Evolutionary conservation across 208 protist genomes (phyloP).

Genomic region (Kentomonas sorsogonicus): DNA sequence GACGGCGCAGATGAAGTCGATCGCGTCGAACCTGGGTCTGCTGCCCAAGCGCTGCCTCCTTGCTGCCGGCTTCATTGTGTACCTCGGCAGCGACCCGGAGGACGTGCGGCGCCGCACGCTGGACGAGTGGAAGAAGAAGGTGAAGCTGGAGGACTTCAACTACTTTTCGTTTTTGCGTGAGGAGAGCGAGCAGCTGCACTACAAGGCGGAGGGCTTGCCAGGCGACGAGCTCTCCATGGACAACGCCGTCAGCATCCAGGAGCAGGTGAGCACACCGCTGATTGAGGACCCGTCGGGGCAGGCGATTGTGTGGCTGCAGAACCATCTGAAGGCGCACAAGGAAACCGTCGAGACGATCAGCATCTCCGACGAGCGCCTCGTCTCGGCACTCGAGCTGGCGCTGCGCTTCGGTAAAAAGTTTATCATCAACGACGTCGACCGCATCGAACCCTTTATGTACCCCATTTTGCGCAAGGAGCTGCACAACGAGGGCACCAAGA

Average conservation of each 20-base stretch:
- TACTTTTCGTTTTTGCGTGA: conserved; percentile 92
- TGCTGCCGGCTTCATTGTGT: conserved; percentile 90
- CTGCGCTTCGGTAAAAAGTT: conserved; percentile 98
- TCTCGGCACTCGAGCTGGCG: conserved; percentile 94
- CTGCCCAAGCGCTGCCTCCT: conserved; percentile 87
- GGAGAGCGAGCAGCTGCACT: conserved; percentile 93
- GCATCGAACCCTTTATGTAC: conserved; percentile 95
- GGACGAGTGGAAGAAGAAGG: conserved; percentile 76
- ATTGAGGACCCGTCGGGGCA: conserved; percentile 96
- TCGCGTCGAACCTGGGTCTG: conserved; percentile 56
- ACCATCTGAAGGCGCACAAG: conserved; percentile 74
- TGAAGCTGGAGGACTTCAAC: conserved; percentile 81
- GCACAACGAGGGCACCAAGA: conserved; percentile 83
- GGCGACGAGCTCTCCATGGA: conserved; percentile 95
- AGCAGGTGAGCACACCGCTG: conserved; percentile 86
- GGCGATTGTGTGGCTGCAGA: conserved; percentile 90
- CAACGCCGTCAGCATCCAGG: conserved; percentile 96
- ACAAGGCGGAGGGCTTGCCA: conserved; percentile 94
- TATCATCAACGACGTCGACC: conserved; percentile 94
- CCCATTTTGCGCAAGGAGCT: conserved; percentile 93
- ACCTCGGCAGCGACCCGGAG: conserved; percentile 90
- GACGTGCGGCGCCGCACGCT: conserved; percentile 67
- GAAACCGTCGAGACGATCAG: conserved; percentile 84
- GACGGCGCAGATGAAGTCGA: conserved; percentile 80
- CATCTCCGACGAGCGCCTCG: conserved; percentile 91